Percentiles rank a stretch among this genome's conserved stretches.
These are phyloP conservation scores for Fomitopsis betulina DNA, from an alignment of 1,284 basidiomycete genomes.

Conservation along the genomic window DNA sequence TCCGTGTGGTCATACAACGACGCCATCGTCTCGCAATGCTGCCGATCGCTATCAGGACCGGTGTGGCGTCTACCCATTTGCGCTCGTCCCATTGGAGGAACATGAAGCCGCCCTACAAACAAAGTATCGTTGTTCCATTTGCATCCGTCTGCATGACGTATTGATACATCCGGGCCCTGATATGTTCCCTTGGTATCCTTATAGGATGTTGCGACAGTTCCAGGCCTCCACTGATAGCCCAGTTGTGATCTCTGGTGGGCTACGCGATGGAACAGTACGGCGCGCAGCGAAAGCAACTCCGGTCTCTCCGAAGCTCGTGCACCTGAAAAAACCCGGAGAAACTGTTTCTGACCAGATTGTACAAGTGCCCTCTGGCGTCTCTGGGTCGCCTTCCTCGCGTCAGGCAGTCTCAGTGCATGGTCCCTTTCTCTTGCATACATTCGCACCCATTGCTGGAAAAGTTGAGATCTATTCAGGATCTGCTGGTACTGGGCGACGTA, in stretches of 20 bases:
- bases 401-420: not conserved
- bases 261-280: no score
- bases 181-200: not conserved
- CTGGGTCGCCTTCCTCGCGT: not conserved
- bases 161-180: not conserved
- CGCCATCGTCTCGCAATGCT: not conserved
- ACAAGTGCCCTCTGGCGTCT: no score
- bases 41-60: not conserved
- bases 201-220: not conserved
- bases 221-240: no score
- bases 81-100: slow-evolving; percentile 1
- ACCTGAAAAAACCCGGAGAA: not conserved
- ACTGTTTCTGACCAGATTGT: not conserved
- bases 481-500: no score
- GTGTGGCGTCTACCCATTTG: not conserved
- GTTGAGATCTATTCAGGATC: not conserved
- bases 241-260: no score
- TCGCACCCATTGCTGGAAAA: not conserved
- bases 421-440: not conserved
- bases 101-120: not conserved
- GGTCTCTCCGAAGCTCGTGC: not conserved
- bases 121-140: not conserved
- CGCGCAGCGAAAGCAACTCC: not conserved
- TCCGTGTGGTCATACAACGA: not conserved
- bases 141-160: not conserved